A percentile compares a stretch with the other conserved stretches of the same genome.
These are phyloP conservation scores for Leptographium procerum DNA, from an alignment of 2,329 filamentous ascomycete species.

Conservation along the genomic window DNA sequence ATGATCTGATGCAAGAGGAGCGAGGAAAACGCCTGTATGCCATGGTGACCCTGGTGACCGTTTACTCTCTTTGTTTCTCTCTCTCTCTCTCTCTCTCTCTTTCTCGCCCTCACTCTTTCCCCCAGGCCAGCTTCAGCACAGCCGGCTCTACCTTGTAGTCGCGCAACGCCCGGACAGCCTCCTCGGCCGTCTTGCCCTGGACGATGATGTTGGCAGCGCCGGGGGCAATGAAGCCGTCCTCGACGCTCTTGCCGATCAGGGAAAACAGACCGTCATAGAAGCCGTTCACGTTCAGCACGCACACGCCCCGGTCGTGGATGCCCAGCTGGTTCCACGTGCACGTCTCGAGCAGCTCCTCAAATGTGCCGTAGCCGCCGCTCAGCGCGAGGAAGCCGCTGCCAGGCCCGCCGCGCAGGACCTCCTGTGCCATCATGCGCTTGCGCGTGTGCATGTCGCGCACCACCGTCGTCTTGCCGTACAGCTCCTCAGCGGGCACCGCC, in stretches of 20 bases:
- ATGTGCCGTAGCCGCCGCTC: constrained; percentile 81
- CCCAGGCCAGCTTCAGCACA: constrained; percentile 76
- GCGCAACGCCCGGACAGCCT: constrained; percentile 57
- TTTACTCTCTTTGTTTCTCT: not conserved
- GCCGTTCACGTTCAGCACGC: constrained; percentile 76
- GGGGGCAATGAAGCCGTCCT: constrained; percentile 63
- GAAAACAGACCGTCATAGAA: constrained; percentile 82
- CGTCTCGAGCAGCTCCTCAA: constrained; percentile 90
- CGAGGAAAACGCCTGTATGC: not conserved
- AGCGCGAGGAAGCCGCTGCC: constrained; percentile 86
- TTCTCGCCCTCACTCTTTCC: constrained; percentile 34
- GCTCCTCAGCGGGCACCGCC: constrained; percentile 47
- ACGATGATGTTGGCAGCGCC: constrained; percentile 67
- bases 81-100: not conserved
- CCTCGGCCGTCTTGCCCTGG: constrained; percentile 60
- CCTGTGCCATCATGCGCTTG: constrained; percentile 85
- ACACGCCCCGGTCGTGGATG: constrained; percentile 71
- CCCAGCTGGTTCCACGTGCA: constrained; percentile 94
- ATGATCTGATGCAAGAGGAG: not conserved
- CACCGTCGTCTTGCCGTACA: constrained; percentile 76
- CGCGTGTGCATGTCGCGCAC: constrained; percentile 94
- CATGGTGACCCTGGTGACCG: not conserved
- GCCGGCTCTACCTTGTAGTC: constrained; percentile 67
- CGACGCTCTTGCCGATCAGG: constrained; percentile 69
- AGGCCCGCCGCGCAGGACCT: constrained; percentile 69